Conservation (phyloP, 176 grass and related monocot species). For the Carex myosuroides region DNA sequence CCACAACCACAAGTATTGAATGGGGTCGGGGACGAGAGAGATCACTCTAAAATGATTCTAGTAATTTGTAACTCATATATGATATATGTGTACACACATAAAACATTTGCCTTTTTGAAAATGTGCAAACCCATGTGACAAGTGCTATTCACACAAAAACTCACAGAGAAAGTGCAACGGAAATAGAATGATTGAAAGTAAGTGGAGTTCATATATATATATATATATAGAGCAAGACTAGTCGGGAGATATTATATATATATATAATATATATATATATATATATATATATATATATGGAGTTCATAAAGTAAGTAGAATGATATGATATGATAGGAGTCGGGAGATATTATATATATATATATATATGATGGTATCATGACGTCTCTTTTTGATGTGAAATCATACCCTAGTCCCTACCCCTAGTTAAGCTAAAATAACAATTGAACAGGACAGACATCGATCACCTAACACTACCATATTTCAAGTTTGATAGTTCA, state of each 20-base stretch:
- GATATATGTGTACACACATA: no score
- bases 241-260: no score
- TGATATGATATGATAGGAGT: no score
- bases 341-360: not conserved
- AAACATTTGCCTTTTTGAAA: not conserved
- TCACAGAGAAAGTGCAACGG: not conserved
- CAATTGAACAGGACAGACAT: not conserved
- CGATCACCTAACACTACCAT: not conserved
- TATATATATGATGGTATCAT: not conserved
- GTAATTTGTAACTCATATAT: no score
- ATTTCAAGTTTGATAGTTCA: not conserved
- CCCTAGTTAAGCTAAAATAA: not conserved
- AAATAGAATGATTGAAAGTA: not conserved
- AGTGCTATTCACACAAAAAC: not conserved
- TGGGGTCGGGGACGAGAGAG: not conserved
- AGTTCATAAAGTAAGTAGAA: no score
- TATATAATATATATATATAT: no score
- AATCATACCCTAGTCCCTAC: not conserved
- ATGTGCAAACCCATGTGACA: not conserved
- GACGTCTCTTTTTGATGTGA: not conserved
- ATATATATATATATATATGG: no score
- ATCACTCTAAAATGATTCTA: not conserved
- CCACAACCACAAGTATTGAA: not conserved
- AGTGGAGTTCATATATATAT: not conserved
- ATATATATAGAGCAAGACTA: no score